Conservation (phyloP, 495 filamentous ascomycete genomes). For the Penicillium coprophilum region DNA sequence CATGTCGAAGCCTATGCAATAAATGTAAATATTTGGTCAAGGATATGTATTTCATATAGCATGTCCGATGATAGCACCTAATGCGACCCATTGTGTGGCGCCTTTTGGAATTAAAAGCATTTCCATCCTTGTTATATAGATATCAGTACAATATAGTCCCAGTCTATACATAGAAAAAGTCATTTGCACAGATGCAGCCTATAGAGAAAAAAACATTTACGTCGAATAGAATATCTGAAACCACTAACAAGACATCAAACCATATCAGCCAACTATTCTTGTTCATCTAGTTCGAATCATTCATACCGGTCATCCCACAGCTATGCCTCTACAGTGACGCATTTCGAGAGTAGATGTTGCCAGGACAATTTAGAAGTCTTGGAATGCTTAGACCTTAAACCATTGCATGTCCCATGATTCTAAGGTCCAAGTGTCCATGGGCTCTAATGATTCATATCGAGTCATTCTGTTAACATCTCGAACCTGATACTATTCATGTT, state of each 20-base stretch:
- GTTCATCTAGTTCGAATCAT: neutral
- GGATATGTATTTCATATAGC: conserved; percentile 13
- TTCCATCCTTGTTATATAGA: neutral
- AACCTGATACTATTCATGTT: neutral
- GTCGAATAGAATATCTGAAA: too few species aligned
- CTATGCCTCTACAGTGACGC: too few species aligned
- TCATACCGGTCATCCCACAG: neutral
- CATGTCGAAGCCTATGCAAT: conserved; percentile 74
- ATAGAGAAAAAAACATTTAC: too few species aligned
- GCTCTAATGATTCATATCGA: conserved; percentile 12
- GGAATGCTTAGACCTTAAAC: neutral
- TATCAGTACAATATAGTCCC: neutral
- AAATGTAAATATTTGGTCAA: conserved; percentile 17
- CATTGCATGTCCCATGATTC: conserved; percentile 8
- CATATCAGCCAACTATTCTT: too few species aligned
- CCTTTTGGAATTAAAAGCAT: conserved; percentile 7
- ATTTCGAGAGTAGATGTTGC: neutral
- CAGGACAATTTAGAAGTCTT: neutral
- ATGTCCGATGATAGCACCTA: conserved; percentile 1
- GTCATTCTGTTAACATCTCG: neutral
- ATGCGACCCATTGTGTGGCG: conserved; percentile 6
- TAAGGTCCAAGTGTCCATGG: conserved; percentile 4
- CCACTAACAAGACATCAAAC: too few species aligned
- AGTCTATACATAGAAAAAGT: too few species aligned
- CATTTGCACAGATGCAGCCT: too few species aligned